Conservation (phyloP, 352 stramenopile genomes). For the Phytophthora litchii region DNA sequence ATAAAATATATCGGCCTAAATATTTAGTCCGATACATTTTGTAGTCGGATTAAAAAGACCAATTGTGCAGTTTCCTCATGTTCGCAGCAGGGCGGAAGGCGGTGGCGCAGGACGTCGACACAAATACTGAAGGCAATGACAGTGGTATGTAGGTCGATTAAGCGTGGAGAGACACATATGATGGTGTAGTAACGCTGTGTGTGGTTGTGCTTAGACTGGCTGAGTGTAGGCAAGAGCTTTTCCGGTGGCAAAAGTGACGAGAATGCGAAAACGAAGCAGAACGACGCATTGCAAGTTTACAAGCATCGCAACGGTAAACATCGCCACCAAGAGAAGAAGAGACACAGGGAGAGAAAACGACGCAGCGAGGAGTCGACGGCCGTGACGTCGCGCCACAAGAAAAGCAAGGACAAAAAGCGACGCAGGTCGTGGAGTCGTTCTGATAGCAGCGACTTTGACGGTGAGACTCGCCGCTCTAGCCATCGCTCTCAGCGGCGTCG, state of each 20-base stretch:
- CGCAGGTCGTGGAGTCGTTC: constrained; percentile 21
- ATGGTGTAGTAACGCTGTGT: constrained; percentile 4
- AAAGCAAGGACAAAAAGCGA: constrained; percentile 40
- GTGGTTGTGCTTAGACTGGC: constrained; percentile 45
- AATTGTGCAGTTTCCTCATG: constrained; percentile 18
- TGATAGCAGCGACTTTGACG: constrained; percentile 19
- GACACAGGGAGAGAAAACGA: constrained; percentile 23
- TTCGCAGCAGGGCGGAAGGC: constrained; percentile 37
- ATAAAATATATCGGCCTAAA: constrained; percentile 4
- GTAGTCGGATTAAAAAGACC: constrained; percentile 1
- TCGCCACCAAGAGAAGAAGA: constrained; percentile 34
- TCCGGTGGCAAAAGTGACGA: constrained; percentile 7
- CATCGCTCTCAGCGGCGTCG: constrained; percentile 14
- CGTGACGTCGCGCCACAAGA: constrained; percentile 30
- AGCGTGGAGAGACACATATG: background rate
- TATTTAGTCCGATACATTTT: constrained; percentile 1
- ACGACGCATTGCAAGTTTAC: constrained; percentile 38
- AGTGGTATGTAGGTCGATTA: constrained; percentile 3
- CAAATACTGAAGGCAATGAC: background rate
- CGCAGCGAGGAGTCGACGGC: constrained; percentile 8
- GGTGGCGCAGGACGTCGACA: constrained; percentile 1
- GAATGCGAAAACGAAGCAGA: constrained; percentile 7
- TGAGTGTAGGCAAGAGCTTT: constrained; percentile 46
- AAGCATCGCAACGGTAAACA: constrained; percentile 25
- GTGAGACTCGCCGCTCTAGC: background rate